Evolutionary conservation across 345 rosid genomes (phyloP).

Genomic region (Durio zibethinus): DNA sequence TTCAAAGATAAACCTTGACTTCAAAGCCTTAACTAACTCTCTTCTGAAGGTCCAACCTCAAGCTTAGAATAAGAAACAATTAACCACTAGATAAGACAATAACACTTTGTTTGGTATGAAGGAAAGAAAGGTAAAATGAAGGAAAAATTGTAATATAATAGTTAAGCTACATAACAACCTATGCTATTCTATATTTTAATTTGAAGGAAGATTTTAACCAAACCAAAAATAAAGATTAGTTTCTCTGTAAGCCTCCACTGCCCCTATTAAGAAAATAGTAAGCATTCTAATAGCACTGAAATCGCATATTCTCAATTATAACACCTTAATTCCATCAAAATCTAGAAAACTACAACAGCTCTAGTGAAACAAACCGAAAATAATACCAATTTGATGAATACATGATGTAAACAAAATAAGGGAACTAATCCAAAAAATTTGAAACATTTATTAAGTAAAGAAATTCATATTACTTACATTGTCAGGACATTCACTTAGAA

Average conservation of each 20-base stretch:
- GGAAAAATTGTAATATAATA: no score
- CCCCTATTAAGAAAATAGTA: not conserved
- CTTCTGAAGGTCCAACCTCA: not conserved
- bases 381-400: not conserved
- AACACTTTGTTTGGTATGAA: no score
- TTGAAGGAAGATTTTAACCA: not conserved
- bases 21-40: not conserved
- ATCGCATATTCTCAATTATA: not conserved
- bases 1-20: not conserved
- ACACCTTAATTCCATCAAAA: not conserved
- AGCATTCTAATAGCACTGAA: not conserved
- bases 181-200: no score
- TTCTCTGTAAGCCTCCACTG: not conserved
- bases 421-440: not conserved
- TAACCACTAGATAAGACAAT: not conserved
- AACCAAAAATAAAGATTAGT: not conserved
- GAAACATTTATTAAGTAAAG: not conserved
- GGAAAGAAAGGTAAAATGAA: no score
- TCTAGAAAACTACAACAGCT: not conserved
- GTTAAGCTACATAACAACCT: no score
- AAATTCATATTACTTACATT: slow-evolving; percentile 49
- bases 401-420: not conserved
- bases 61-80: not conserved
- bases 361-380: not conserved
- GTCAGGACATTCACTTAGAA: slow-evolving; percentile 31